Conservation (phyloP, 495 filamentous ascomycete genomes). For the Usnea hakonensis region DNA sequence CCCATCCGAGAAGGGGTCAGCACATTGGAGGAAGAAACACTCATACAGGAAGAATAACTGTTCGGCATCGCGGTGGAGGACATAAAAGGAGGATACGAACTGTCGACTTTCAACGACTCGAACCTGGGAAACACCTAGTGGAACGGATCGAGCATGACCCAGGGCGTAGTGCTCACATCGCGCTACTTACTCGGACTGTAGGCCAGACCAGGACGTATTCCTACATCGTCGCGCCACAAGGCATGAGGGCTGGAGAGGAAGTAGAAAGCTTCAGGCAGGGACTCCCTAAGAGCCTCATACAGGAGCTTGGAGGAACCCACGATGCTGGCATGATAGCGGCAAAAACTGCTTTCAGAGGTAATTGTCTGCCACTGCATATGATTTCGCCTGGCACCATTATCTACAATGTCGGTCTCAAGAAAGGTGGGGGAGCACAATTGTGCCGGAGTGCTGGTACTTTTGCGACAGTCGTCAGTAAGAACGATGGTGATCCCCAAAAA, state of each 20-base stretch:
- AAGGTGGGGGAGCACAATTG: conserved; percentile 69
- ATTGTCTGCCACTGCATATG: conserved; percentile 91
- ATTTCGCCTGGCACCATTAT: conserved; percentile 86
- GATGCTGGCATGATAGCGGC: conserved; percentile 94
- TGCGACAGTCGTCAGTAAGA: conserved; percentile 78
- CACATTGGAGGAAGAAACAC: conserved; percentile 89
- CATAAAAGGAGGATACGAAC: conserved; percentile 83
- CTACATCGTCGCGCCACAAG: conserved; percentile 92
- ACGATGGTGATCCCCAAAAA: conserved; percentile 29
- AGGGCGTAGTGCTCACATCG: conserved; percentile 87
- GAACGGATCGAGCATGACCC: conserved; percentile 96
- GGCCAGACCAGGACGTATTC: conserved; percentile 30
- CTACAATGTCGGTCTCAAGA: conserved; percentile 75
- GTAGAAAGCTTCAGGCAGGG: conserved; percentile 86
- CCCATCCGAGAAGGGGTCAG: conserved; percentile 83
- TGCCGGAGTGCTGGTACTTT: conserved; percentile 91
- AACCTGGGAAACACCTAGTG: conserved; percentile 71
- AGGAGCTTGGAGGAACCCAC: conserved; percentile 80
- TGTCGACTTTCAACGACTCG: conserved; percentile 73
- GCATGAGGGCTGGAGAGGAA: conserved; percentile 83
- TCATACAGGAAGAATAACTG: conserved; percentile 64
- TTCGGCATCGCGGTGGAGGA: conserved; percentile 86
- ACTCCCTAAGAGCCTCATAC: conserved; percentile 74
- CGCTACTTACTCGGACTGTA: conserved; percentile 62
- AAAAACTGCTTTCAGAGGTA: conserved; percentile 88